phyloP scores from a whole-genome alignment of 805 yeast genomes.

The Priceomyces medius region DNA sequence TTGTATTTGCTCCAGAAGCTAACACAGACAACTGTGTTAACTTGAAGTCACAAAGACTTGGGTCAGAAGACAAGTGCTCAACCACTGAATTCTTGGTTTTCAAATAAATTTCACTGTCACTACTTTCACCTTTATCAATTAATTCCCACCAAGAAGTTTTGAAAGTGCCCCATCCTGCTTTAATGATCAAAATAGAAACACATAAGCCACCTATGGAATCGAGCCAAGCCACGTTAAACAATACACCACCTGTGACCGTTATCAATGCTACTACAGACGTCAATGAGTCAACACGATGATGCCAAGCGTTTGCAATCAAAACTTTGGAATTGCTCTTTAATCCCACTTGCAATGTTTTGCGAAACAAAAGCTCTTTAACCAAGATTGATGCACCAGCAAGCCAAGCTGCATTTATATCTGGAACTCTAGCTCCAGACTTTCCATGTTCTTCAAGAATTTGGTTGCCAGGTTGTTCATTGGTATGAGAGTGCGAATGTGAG shows the following conservation, averaged over 20 bases:
- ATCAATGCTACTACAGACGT: conserved; percentile 88
- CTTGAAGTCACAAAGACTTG: conserved; percentile 26
- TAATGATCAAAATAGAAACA: conserved; percentile 78
- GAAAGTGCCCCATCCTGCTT: conserved; percentile 80
- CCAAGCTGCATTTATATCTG: conserved; percentile 92
- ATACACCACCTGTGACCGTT: conserved; percentile 82
- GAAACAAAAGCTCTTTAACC: conserved; percentile 84
- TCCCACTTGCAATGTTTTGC: conserved; percentile 81
- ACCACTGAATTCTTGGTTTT: conserved; percentile 41
- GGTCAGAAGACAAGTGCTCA: conserved; percentile 21
- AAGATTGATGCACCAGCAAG: conserved; percentile 85
- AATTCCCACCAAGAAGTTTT: conserved; percentile 70
- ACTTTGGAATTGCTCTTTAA: conserved; percentile 78
- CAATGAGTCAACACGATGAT: conserved; percentile 90
- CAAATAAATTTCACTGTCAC: conserved; percentile 48
- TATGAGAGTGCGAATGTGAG: conserved; percentile 7
- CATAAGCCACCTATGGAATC: conserved; percentile 91
- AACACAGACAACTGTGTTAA: conserved; percentile 47
- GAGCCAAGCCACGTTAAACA: conserved; percentile 75
- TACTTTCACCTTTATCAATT: conserved; percentile 66
- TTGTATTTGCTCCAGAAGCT: conserved; percentile 59
- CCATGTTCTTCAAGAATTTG: conserved; percentile 17
- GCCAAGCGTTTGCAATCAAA: conserved; percentile 97
- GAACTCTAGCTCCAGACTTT: conserved; percentile 19
- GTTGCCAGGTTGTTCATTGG: conserved; percentile 23